Evolutionary conservation across 257 asterid species (phyloP).

Genomic region (Marsdenia floribunda): DNA sequence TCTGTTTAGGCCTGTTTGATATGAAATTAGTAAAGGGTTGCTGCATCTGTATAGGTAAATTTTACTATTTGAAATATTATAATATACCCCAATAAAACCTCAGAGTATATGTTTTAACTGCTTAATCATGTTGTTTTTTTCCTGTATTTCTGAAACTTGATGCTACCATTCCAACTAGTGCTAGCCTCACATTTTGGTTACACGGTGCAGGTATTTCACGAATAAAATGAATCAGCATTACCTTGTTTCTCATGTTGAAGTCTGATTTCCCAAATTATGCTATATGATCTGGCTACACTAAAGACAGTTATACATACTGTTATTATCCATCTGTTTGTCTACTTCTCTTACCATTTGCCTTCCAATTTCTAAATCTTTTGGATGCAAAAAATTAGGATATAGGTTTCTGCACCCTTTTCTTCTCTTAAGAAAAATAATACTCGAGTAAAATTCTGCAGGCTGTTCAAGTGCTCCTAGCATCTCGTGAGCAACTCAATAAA

Average conservation of each 20-base stretch:
- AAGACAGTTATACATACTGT: no score
- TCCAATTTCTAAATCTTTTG: not conserved
- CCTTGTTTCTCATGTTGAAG: not conserved
- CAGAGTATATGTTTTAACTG: not conserved
- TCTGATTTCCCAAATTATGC: not conserved
- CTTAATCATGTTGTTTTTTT: not conserved
- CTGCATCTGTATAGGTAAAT: not conserved
- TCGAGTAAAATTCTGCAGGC: not conserved
- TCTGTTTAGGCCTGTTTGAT: not conserved
- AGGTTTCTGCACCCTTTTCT: constrained; percentile 3
- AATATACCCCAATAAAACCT: not conserved
- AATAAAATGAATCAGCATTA: not conserved
- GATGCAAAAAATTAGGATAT: not conserved
- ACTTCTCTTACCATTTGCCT: not conserved
- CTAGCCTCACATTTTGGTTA: not conserved
- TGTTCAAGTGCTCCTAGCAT: constrained; percentile 3
- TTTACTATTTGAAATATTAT: not conserved
- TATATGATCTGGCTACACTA: not conserved
- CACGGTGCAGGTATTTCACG: not conserved
- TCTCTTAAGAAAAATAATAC: constrained; percentile 1
- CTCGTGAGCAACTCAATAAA: constrained; percentile 8
- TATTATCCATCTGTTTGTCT: not conserved
- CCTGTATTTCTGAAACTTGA: not conserved
- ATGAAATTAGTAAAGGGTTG: not conserved
- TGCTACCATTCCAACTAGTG: not conserved